Percentiles rank a stretch among this genome's conserved stretches.
Conservation (phyloP, 345 rosid species). For the Moricandia arvensis region DNA sequence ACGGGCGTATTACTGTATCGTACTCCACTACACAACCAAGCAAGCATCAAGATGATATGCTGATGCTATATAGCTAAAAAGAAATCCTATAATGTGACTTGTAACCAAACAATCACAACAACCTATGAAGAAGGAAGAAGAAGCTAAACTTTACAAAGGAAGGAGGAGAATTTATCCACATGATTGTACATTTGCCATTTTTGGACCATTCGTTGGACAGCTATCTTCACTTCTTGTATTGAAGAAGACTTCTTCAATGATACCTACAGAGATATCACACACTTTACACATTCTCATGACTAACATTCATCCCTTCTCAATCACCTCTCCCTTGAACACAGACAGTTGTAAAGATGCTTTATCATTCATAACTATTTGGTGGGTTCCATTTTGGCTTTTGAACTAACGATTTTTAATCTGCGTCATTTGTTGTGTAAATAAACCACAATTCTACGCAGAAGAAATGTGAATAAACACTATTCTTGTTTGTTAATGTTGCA, state of each 20-base stretch:
- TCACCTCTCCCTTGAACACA: not conserved
- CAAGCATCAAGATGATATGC: not conserved
- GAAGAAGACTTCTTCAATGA: not conserved
- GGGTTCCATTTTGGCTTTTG: too few relatives aligned
- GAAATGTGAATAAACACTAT: not conserved
- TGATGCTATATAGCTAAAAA: not conserved
- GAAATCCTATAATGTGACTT: not conserved
- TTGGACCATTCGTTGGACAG: constrained; percentile 1
- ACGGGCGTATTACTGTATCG: not conserved
- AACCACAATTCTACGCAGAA: not conserved
- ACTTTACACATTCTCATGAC: not conserved
- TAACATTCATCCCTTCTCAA: not conserved
- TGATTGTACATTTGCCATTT: not conserved
- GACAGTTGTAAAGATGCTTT: not conserved
- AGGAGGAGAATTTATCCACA: not conserved
- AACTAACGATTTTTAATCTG: not conserved
- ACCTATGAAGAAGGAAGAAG: too few relatives aligned
- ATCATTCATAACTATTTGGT: too few relatives aligned
- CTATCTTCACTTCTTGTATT: not conserved
- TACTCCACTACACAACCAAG: not conserved
- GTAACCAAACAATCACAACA: not conserved
- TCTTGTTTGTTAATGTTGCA: not conserved
- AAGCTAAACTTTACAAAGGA: not conserved
- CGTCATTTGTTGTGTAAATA: not conserved
- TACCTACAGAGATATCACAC: constrained; percentile 16